A percentile compares a stretch with the other conserved stretches of the same genome.
phyloP scores from a whole-genome alignment of 768 basidiomycete genomes.

The Steccherinum ochraceum region DNA sequence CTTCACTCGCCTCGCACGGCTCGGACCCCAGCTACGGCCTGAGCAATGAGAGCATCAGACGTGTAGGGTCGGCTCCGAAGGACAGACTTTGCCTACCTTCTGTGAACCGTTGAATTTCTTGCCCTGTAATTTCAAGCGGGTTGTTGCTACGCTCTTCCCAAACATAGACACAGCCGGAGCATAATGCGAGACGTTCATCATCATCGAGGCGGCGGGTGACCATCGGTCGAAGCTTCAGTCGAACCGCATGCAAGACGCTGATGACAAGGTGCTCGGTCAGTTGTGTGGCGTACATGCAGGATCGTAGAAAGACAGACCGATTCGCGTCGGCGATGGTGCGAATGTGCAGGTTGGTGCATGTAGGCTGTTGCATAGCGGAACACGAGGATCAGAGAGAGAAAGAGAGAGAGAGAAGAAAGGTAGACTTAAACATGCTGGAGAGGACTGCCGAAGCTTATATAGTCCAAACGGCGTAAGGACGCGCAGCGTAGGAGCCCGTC shows the following conservation, averaged over 20 bases:
- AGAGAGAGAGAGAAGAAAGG: conserved; percentile 6
- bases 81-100: conserved; percentile 17
- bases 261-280: not conserved
- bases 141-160: conserved; percentile 31
- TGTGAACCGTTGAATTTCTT: conserved; percentile 32
- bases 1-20: not conserved
- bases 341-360: conserved; percentile 28
- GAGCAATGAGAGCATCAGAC: not conserved
- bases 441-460: not conserved
- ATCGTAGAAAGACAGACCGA: conserved; percentile 10
- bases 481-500: not conserved
- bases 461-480: not conserved
- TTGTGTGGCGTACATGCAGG: not conserved
- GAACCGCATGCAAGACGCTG: conserved; percentile 31
- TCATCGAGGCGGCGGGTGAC: conserved; percentile 32
- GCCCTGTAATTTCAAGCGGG: conserved; percentile 27
- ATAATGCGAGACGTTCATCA: conserved; percentile 29
- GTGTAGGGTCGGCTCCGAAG: not conserved
- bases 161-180: conserved; percentile 31
- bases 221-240: conserved; percentile 26
- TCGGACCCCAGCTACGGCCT: not conserved
- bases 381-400: conserved; percentile 2
- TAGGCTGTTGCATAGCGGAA: conserved; percentile 28
- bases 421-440: not conserved
- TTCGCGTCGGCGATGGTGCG: conserved; percentile 30